phyloP scores from a whole-genome alignment of 2,329 filamentous ascomycete species.

The Fusarium continuum region DNA sequence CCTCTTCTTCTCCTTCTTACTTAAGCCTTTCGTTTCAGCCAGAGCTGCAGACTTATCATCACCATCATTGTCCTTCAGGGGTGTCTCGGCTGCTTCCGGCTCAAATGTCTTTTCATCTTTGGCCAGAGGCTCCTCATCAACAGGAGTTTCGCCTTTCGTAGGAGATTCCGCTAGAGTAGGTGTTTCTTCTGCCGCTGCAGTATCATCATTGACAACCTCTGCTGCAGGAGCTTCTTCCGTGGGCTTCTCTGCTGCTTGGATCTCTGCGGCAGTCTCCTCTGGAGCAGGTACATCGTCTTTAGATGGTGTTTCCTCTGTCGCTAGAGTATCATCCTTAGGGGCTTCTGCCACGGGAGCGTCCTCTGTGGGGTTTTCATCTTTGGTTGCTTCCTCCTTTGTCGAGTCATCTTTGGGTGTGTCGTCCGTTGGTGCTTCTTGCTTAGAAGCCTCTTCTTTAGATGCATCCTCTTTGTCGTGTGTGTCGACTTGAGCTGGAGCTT shows the following conservation, averaged over 20 bases:
- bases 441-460: slow-evolving; percentile 1
- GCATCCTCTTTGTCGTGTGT: not conserved
- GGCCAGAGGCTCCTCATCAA: not conserved
- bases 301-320: not conserved
- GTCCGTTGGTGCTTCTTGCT: slow-evolving; percentile 7
- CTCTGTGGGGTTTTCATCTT: not conserved
- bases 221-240: not conserved
- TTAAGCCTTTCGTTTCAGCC: slow-evolving; percentile 20
- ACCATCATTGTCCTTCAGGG: slow-evolving; percentile 16
- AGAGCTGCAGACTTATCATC: slow-evolving; percentile 18
- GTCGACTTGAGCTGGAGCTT: slow-evolving; percentile 1
- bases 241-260: not conserved
- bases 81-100: not conserved
- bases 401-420: slow-evolving; percentile 14
- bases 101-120: not conserved
- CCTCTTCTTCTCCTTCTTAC: slow-evolving; percentile 39
- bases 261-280: slow-evolving; percentile 3
- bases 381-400: not conserved
- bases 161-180: slow-evolving; percentile 1
- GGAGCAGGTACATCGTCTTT: not conserved
- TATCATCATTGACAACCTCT: not conserved
- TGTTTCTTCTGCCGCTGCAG: not conserved
- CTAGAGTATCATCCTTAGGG: not conserved
- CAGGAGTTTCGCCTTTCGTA: not conserved
- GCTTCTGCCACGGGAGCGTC: not conserved